These are phyloP conservation scores for Anisodus tanguticus DNA, from an alignment of 257 asterid genomes.

Conservation along the genomic window DNA sequence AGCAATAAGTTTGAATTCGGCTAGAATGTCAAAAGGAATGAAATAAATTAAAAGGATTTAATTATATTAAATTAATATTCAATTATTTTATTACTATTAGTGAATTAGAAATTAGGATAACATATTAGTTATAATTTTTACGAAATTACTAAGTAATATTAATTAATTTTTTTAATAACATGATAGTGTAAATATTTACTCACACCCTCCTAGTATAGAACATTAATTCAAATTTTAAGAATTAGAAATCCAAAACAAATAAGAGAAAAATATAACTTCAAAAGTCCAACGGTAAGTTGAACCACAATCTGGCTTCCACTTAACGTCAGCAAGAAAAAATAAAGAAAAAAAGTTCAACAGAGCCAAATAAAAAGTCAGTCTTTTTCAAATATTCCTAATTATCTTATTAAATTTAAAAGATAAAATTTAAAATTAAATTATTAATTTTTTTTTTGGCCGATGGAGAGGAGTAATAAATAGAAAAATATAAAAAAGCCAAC, in stretches of 20 bases:
- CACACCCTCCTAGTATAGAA: not conserved
- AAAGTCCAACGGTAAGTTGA: not conserved
- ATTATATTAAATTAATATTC: no score
- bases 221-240: not conserved
- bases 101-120: no score
- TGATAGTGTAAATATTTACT: not conserved
- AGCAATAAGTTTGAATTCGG: no score
- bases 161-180: no score
- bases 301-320: not conserved
- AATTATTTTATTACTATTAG: no score
- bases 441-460: no score
- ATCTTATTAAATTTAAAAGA: no score
- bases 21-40: not conserved
- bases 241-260: not conserved
- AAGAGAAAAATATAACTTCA: not conserved
- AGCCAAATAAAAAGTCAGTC: slow-evolving; percentile 17
- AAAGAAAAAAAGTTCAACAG: not conserved
- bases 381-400: not conserved
- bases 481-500: not conserved
- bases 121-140: no score
- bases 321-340: not conserved
- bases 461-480: not conserved
- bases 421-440: no score
- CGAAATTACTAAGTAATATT: no score
- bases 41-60: no score